A percentile compares a stretch with the other conserved stretches of the same genome.
Evolutionary conservation across 225 moss, liverwort and hornwort species (phyloP).

Genomic region (Physcomitrellopsis africana): DNA sequence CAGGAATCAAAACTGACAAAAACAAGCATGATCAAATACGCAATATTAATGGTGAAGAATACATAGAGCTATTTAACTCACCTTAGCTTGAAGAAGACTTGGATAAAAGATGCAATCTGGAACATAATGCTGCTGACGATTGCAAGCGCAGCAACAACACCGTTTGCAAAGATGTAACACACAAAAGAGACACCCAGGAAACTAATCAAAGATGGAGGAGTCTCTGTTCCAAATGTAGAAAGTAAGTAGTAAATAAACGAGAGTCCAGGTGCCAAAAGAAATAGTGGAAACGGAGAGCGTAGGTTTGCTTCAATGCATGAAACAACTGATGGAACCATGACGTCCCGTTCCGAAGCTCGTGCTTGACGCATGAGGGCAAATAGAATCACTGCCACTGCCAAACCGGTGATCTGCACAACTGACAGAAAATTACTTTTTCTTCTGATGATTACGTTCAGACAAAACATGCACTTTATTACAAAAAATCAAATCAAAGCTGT

Average conservation of each 20-base stretch:
- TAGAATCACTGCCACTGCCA: constrained; percentile 71
- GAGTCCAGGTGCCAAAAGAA: constrained; percentile 77
- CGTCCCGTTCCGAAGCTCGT: constrained; percentile 88
- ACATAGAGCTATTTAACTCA: constrained; percentile 30
- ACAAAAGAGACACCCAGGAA: constrained; percentile 82
- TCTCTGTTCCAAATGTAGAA: constrained; percentile 79
- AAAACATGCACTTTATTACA: background rate
- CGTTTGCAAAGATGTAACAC: constrained; percentile 93
- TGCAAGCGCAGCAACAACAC: constrained; percentile 66
- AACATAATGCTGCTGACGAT: constrained; percentile 74
- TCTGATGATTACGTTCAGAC: constrained; percentile 20
- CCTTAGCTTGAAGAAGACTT: constrained; percentile 90
- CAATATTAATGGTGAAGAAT: constrained; percentile 12
- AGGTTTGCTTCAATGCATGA: constrained; percentile 87
- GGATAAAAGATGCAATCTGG: constrained; percentile 67
- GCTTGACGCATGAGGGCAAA: constrained; percentile 94
- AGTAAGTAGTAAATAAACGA: constrained; percentile 71
- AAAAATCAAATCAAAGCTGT: background rate
- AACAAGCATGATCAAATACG: constrained; percentile 1
- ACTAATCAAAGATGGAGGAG: constrained; percentile 85
- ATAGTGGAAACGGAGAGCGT: constrained; percentile 70
- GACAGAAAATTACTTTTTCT: constrained; percentile 21
- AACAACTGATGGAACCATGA: constrained; percentile 74
- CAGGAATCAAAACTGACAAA: background rate
- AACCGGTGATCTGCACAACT: constrained; percentile 82